These are phyloP conservation scores for Meripilus lineatus DNA, from an alignment of 1,284 basidiomycete genomes.

Conservation along the genomic window DNA sequence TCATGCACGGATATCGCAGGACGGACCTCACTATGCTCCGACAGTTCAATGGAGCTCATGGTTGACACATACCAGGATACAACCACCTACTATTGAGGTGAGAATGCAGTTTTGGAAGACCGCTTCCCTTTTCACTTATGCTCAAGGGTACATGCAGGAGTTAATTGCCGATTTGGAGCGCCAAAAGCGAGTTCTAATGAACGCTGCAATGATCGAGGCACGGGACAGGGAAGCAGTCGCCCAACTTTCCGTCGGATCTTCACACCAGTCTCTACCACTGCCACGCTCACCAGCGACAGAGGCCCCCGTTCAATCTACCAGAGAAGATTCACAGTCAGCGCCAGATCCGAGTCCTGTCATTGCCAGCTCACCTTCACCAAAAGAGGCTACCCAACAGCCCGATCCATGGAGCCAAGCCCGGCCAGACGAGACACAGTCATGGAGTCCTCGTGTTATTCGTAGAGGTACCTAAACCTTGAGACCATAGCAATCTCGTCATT, in stretches of 20 bases:
- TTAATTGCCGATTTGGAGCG: slow-evolving; percentile 23
- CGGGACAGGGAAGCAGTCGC: slow-evolving; percentile 24
- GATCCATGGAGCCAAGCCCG: background rate
- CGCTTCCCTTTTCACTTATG: slow-evolving; percentile 3
- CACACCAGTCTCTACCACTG: slow-evolving; percentile 1
- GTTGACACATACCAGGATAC: slow-evolving; percentile 27
- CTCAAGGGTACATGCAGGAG: slow-evolving; percentile 15
- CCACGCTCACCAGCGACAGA: slow-evolving; percentile 6
- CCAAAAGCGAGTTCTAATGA: slow-evolving; percentile 18
- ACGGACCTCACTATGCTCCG: background rate
- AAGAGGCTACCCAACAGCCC: background rate
- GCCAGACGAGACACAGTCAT: slow-evolving; percentile 12
- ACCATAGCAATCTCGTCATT: no score
- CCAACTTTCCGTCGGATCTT: slow-evolving; percentile 12
- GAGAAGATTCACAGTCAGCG: background rate
- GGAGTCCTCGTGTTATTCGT: slow-evolving; percentile 11
- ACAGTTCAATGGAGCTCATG: slow-evolving; percentile 29
- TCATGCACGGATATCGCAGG: no score
- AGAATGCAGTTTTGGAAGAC: background rate
- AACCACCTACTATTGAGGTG: slow-evolving; percentile 26
- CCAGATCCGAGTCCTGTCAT: background rate
- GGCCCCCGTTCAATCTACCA: background rate
- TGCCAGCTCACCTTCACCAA: background rate
- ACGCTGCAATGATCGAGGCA: slow-evolving; percentile 25
- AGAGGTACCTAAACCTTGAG: slow-evolving; percentile 11